A percentile compares a stretch with the other conserved stretches of the same genome.
Evolutionary conservation across 2,329 filamentous ascomycete genomes (phyloP).

Genomic region (Talaromyces rugulosus): DNA sequence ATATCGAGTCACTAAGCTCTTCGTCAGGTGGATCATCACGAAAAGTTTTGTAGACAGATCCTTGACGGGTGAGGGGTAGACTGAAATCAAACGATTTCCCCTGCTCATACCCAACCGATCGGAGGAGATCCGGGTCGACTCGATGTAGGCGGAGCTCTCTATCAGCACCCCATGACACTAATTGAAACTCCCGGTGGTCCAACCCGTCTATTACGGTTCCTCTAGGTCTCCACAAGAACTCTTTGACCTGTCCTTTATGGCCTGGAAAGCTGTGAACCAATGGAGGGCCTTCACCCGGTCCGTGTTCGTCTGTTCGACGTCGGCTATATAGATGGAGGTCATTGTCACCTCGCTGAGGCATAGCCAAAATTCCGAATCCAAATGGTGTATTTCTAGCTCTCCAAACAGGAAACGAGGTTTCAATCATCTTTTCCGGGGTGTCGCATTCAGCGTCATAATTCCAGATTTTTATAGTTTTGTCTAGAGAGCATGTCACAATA

Average conservation of each 20-base stretch:
- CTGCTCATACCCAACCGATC: conserved; percentile 68
- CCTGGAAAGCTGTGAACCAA: conserved; percentile 51
- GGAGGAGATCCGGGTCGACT: conserved; percentile 60
- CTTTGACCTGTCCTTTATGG: conserved; percentile 68
- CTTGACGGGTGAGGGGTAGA: conserved; percentile 72
- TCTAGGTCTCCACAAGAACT: conserved; percentile 83
- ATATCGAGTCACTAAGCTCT: conserved; percentile 49
- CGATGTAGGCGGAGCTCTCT: conserved; percentile 75
- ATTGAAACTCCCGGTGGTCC: conserved; percentile 83
- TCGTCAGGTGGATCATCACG: conserved; percentile 63
- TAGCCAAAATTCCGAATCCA: conserved; percentile 76
- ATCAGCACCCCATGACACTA: conserved; percentile 90
- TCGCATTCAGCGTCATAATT: conserved; percentile 65
- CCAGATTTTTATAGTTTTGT: conserved; percentile 93
- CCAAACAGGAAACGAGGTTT: conserved; percentile 84
- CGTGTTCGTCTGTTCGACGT: conserved; percentile 39
- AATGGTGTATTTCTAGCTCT: conserved; percentile 88
- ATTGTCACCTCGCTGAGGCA: conserved; percentile 86
- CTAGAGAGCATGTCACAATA: conserved; percentile 82
- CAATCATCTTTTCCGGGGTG: conserved; percentile 69
- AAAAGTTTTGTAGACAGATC: conserved; percentile 81
- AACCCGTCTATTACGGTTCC: conserved; percentile 64
- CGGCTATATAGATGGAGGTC: conserved; percentile 81
- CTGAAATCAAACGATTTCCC: conserved; percentile 62
- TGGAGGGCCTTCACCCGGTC: conserved; percentile 31